Evolutionary conservation across 352 stramenopile species (phyloP), one percentile per base, ranked within the genome.

Genomic region (Globisporangium ultimum): DNA sequence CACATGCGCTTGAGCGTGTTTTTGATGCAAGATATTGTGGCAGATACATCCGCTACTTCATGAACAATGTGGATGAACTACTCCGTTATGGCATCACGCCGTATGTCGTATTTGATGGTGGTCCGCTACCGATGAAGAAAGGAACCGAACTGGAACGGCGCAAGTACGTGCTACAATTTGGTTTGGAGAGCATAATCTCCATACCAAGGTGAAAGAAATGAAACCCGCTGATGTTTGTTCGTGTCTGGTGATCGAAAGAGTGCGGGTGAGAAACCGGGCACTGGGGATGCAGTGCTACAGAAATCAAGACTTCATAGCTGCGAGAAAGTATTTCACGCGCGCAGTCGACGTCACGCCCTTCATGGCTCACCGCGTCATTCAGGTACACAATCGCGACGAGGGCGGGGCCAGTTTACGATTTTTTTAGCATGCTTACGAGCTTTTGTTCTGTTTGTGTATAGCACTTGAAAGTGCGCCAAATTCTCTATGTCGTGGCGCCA

Each of bases 401-500:
- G 24, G 24, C 2, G 24, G 5, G 24, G 24, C 2, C 24, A 32
- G 24, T 32, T 32, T 32, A 32, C 24, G 24, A 5, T n/a, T n/a
- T 32, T 32, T 32, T 5, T 32, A 32, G 24, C 18, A 28, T 20
- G 20, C n/a, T 34, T n/a, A 22, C 48, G 18, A 45, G 9, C 9
- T 49, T n/a, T 52, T 1, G 15, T 22, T 24, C 20, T 38, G 24
- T 21, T 24, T 20, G 20, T 48, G 20, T 48, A 15, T 12, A 43
- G 82, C 60, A 65, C 13, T 60, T 91, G 11, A 89, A 87, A 60
- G 55, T 60, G 28, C 68, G 61, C 11, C 79, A 78, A 8, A 81
- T 99, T 34, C 43, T 78, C 8, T 98, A 95, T 61, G 68, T 99
- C 6, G 96, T 99, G 5, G 96, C 97, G 9, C 97, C 97, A 6